Conservation (phyloP, 1,139 yeast genomes). For the Ogataea hybrid region DNA sequence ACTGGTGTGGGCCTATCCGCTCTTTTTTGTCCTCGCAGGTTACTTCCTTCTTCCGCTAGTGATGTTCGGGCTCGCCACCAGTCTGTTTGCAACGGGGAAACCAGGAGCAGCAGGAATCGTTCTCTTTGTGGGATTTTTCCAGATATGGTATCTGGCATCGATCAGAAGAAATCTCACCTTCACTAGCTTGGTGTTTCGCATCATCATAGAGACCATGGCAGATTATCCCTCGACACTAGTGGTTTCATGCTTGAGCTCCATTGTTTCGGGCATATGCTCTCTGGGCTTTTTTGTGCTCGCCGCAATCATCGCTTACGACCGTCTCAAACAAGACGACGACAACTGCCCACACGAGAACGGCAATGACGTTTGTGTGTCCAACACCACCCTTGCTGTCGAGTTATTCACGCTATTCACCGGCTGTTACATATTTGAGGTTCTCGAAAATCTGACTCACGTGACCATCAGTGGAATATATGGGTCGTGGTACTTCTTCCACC, state of each 20-base stretch:
- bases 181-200: conserved; percentile 71
- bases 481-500: conserved; percentile 81
- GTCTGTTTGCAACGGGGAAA: conserved; percentile 23
- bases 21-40: conserved; percentile 27
- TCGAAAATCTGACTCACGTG: conserved; percentile 78
- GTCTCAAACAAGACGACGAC: conserved; percentile 40
- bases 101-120: conserved; percentile 17
- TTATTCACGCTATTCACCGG: conserved; percentile 79
- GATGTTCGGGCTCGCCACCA: conserved; percentile 21
- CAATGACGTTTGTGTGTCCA: conserved; percentile 42
- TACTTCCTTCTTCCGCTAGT: conserved; percentile 28
- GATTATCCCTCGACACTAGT: conserved; percentile 70
- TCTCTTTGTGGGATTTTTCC: conserved; percentile 19
- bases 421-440: conserved; percentile 81
- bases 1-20: conserved; percentile 28
- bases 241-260: conserved; percentile 60
- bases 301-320: conserved; percentile 74
- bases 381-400: conserved; percentile 67
- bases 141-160: conserved; percentile 23
- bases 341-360: conserved; percentile 44
- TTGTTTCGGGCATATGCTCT: conserved; percentile 64
- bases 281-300: conserved; percentile 65
- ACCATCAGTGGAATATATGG: conserved; percentile 86
- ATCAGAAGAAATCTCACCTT: conserved; percentile 35
- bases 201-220: conserved; percentile 76